These are phyloP conservation scores for Neonectria punicea DNA, from an alignment of 2,329 filamentous ascomycete genomes.

Conservation along the genomic window DNA sequence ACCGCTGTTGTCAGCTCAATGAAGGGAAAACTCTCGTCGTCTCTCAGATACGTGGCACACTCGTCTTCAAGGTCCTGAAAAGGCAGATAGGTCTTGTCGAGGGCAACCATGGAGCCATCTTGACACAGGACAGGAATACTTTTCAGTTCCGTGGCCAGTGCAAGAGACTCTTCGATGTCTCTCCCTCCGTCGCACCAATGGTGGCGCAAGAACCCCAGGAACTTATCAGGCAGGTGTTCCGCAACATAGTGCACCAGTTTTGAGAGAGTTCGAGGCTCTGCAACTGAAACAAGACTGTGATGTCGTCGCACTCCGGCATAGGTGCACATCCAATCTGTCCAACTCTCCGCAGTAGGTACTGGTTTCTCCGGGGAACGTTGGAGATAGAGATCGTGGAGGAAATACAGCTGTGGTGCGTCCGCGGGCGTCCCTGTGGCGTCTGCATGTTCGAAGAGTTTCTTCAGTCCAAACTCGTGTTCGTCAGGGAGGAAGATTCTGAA, in stretches of 20 bases:
- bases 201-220: background rate
- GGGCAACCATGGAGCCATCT: background rate
- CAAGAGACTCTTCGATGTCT: background rate
- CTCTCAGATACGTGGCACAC: background rate
- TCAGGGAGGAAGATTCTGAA: background rate
- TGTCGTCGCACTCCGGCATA: background rate
- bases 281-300: background rate
- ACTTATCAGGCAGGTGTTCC: background rate
- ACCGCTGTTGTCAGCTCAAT: background rate
- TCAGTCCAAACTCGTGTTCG: background rate
- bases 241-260: background rate
- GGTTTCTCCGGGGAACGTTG: background rate
- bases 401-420: background rate
- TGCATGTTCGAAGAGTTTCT: background rate
- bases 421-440: background rate
- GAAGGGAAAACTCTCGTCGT: background rate
- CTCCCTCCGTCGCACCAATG: background rate
- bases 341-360: background rate
- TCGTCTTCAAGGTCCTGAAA: background rate
- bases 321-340: slow-evolving; percentile 1
- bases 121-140: background rate
- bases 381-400: background rate
- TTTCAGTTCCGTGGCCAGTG: background rate
- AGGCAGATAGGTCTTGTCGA: background rate
- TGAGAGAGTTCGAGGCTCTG: background rate